Conservation (phyloP, 192 early-diverging fungal genomes). For the Coemansia sp. region DNA sequence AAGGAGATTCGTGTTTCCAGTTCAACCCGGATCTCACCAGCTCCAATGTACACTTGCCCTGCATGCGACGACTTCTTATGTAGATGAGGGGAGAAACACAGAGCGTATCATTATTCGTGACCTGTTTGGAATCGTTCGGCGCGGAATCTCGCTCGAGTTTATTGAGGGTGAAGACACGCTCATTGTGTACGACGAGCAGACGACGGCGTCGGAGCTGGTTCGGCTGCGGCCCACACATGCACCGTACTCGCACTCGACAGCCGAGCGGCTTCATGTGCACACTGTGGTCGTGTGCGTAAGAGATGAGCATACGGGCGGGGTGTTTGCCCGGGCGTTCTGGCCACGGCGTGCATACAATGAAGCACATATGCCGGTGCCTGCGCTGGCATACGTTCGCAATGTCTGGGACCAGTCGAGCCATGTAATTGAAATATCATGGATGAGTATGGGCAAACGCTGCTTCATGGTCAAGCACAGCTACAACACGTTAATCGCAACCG, state of each 20-base stretch:
- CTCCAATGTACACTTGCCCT: neutral
- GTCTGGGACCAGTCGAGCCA: constrained; percentile 1
- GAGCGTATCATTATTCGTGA: constrained; percentile 23
- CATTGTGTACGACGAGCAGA: constrained; percentile 18
- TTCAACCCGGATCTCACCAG: neutral
- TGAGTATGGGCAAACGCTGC: neutral
- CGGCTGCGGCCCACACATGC: constrained; percentile 5
- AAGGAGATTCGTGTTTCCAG: neutral
- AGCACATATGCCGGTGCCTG: constrained; percentile 12
- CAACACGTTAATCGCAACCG: neutral
- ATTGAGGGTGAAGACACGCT: neutral
- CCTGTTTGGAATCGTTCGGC: constrained; percentile 22
- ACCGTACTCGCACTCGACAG: neutral
- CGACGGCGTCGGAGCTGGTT: neutral
- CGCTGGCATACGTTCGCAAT: constrained; percentile 14
- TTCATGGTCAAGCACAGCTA: constrained; percentile 9
- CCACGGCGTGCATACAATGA: constrained; percentile 11
- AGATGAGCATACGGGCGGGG: constrained; percentile 20
- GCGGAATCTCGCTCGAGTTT: neutral
- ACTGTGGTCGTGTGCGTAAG: constrained; percentile 26
- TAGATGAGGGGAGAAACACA: no score
- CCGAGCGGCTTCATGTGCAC: constrained; percentile 5
- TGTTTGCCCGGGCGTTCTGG: constrained; percentile 22
- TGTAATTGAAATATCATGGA: constrained; percentile 28
- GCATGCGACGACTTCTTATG: no score